Base-by-base conservation (phyloP, 2,329 filamentous ascomycete genomes). In the Calonectria pauciramosa region DNA sequence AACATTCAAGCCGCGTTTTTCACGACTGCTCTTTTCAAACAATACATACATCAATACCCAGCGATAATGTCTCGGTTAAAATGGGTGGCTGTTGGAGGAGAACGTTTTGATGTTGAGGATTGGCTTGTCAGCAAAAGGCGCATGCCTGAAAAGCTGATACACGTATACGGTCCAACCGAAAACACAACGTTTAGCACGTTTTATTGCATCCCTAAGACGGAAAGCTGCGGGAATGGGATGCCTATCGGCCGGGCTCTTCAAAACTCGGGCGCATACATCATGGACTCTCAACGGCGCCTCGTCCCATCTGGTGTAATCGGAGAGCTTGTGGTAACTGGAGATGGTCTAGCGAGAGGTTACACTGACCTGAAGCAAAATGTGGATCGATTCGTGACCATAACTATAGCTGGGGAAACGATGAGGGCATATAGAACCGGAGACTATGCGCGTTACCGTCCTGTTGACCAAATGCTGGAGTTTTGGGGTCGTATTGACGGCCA, bases 401-500 rank as follows among this genome's bases (percentile, higher is more conserved):
- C 3, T 3, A 20, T 72, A 54, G 32, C 32, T 54, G 18, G 30
- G 16, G 16, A 51, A 63, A 28, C 32, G 3, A 8, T 34, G 3
- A n/a, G 51, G 41, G 64, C 75, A 5, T 90, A 89, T 77, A 86
- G 85, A 69, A 89, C 88, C 2, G 88, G 88, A 3, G 88, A 90
- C 74, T 81, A 89, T 5, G 88, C 82, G 5, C 81, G 80, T 49
- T 88, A 88, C 38, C 80, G 85, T 81, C 16, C 63, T 41, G 76
- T 80, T 0, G 85, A 88, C 60, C 86, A 86, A 1, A 80, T 79
- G 34, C 78, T 90, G 6, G 77, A 84, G 0, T 89, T 86, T 60
- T 78, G 89, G 44, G 90, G 89, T 47, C 85, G 91, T 16, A 90
- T 90, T 75, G 90, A 92, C 75, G 86, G 86, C 0, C 90, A 92